Percentiles rank a stretch among this genome's conserved stretches.
Evolutionary conservation across 768 basidiomycete species (phyloP).

Genomic region (Podaxis mareebaensis): DNA sequence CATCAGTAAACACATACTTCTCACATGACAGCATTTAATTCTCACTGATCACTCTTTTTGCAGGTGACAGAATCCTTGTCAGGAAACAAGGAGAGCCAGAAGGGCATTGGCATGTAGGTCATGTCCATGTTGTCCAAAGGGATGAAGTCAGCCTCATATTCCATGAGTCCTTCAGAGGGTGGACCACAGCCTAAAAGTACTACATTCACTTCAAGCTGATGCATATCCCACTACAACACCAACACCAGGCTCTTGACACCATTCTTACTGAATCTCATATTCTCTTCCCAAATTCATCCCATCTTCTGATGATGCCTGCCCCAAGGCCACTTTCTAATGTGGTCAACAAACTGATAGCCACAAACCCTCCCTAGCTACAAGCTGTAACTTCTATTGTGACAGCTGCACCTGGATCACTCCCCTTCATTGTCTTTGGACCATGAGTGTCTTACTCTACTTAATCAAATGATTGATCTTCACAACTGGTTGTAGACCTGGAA

Average conservation of each 20-base stretch:
- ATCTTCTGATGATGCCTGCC: background rate
- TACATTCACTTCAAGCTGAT: constrained; percentile 60
- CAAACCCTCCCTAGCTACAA: constrained; percentile 47
- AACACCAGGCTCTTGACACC: constrained; percentile 57
- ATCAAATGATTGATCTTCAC: background rate
- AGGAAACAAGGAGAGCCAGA: constrained; percentile 36
- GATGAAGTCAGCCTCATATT: constrained; percentile 55
- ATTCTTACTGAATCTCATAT: constrained; percentile 45
- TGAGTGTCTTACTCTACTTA: constrained; percentile 31
- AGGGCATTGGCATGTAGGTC: constrained; percentile 59
- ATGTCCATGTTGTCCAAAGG: constrained; percentile 52
- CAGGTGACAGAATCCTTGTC: constrained; percentile 58
- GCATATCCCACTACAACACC: constrained; percentile 53
- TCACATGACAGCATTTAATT: background rate
- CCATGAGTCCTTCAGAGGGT: constrained; percentile 40
- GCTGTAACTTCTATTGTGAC: constrained; percentile 49
- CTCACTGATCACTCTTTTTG: background rate
- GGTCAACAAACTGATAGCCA: constrained; percentile 43
- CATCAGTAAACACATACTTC: constrained; percentile 37
- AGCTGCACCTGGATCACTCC: constrained; percentile 45
- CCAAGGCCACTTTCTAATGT: constrained; percentile 22
- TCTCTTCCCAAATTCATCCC: constrained; percentile 44
- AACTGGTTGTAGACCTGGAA: constrained; percentile 47
- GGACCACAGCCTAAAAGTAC: constrained; percentile 37
- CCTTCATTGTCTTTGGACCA: constrained; percentile 67